Base-by-base conservation (phyloP, 2,329 filamentous ascomycete species). In the Calonectria hawksworthii region DNA sequence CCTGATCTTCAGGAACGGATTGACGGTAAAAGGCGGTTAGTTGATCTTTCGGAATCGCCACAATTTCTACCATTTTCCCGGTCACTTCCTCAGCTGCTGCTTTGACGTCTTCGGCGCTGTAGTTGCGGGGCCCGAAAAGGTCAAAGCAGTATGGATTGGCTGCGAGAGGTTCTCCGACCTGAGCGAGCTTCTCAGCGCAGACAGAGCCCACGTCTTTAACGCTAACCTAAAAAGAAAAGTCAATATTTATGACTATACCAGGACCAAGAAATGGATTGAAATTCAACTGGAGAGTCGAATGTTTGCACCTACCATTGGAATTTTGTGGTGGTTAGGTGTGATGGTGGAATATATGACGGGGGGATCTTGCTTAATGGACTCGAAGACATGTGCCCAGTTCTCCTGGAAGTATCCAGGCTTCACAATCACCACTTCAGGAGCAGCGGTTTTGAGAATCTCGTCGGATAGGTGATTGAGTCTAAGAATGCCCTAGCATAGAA, bases 51-150 rank as follows among this genome's bases (percentile, higher is more conserved):
- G 74, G 71, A 1, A 85, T 72, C 3, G 77, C 64, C 2, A 74
- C 73, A 4, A 83, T n/a, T 36, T 80, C 73, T 8, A 79, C 73
- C n/a, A 76, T 56, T 41, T 81, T 83, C 0, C 79, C 82, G 0
- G 76, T 80, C 4, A 80, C 76, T 18, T 80, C 78, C 10, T 84
- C 82, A 1, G 84, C 70, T 0, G 77, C 81, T 0, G 75, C 51
- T 30, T 82, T 80, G 9, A 85, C 73, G 21, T 85, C 84, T 1
- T 75, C 30, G 8, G 83, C 52, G 38, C 79, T 81, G 41, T 84
- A 84, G 6, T 72, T 34, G 6, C 76, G 76, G 0, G 84, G 84
- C 0, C 84, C 84, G 30, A 80, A 82, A 0, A 85, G 28, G 0
- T 82, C 77, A 23, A 83, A 77, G 38, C 67, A 76, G 26, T 79